These are phyloP conservation scores for Kondoa malvinella DNA, from an alignment of 768 basidiomycete species.

Conservation along the genomic window DNA sequence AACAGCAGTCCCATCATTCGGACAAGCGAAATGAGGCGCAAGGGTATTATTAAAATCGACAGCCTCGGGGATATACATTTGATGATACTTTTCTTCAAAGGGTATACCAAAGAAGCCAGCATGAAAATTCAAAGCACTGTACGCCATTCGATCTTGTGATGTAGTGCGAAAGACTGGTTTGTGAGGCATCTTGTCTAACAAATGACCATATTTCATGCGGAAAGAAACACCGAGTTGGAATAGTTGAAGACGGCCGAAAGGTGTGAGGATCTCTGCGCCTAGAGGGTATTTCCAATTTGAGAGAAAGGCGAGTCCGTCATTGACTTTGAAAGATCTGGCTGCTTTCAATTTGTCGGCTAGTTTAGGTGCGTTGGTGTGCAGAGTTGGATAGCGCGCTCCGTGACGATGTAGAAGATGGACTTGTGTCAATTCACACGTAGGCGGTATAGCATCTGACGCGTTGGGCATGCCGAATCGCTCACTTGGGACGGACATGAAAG, in stretches of 20 bases:
- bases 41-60: constrained; percentile 41
- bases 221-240: constrained; percentile 58
- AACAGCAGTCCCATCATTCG: constrained; percentile 38
- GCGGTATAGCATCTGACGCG: neutral
- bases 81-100: constrained; percentile 50
- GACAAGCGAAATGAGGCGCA: constrained; percentile 40
- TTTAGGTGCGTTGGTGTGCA: constrained; percentile 35
- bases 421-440: neutral
- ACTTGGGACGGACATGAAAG: neutral
- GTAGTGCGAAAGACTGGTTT: constrained; percentile 61
- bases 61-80: constrained; percentile 57
- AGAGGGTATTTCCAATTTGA: constrained; percentile 76
- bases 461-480: constrained; percentile 4
- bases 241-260: constrained; percentile 66
- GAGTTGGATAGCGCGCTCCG: constrained; percentile 36
- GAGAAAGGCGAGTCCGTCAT: constrained; percentile 53
- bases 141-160: constrained; percentile 40
- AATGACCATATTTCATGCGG: constrained; percentile 54
- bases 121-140: constrained; percentile 35
- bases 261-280: constrained; percentile 46
- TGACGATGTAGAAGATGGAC: constrained; percentile 40
- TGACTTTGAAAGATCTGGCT: constrained; percentile 42
- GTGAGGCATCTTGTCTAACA: constrained; percentile 51
- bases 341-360: constrained; percentile 38
- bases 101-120: constrained; percentile 48